phyloP scores from a whole-genome alignment of 768 basidiomycete genomes.

The Boletus rubescentipes region DNA sequence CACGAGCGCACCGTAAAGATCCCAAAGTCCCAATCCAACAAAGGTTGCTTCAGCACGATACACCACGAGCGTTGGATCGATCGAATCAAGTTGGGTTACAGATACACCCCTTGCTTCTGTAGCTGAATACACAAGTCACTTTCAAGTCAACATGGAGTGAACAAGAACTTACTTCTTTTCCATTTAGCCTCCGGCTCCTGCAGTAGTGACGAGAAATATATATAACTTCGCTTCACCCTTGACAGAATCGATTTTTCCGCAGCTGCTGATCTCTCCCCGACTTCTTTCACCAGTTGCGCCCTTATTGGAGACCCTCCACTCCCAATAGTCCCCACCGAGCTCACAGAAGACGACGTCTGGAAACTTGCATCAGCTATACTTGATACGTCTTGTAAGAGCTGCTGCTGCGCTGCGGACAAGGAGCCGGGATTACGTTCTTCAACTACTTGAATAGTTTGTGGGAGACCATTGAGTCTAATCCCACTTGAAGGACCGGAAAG shows the following conservation, averaged over 20 bases:
- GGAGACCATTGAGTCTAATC: slow-evolving; percentile 84
- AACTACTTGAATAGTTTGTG: slow-evolving; percentile 60
- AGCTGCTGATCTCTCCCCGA: slow-evolving; percentile 50
- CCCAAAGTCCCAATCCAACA: slow-evolving; percentile 95
- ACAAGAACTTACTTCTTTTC: slow-evolving; percentile 68
- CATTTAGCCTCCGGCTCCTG: slow-evolving; percentile 99
- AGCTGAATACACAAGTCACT: slow-evolving; percentile 40
- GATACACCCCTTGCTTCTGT: slow-evolving; percentile 89
- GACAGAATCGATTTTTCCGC: slow-evolving; percentile 84
- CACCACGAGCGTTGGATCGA: slow-evolving; percentile 94
- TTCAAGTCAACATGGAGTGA: not conserved
- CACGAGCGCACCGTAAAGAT: slow-evolving; percentile 84
- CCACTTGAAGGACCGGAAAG: slow-evolving; percentile 73
- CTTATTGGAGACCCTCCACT: slow-evolving; percentile 31
- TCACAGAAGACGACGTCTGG: slow-evolving; percentile 60
- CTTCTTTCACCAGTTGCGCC: slow-evolving; percentile 36
- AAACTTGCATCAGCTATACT: slow-evolving; percentile 69
- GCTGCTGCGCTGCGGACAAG: slow-evolving; percentile 41
- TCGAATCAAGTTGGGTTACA: slow-evolving; percentile 93
- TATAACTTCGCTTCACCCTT: slow-evolving; percentile 89
- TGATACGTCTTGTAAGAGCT: slow-evolving; percentile 65
- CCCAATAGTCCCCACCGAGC: slow-evolving; percentile 46
- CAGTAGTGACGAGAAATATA: slow-evolving; percentile 94
- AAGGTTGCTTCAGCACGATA: slow-evolving; percentile 97
- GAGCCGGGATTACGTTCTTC: slow-evolving; percentile 69